Evolutionary conservation across 208 protist species (phyloP), one percentile per base, ranked within the genome.

Genomic region (Leishmania guyanensis): DNA sequence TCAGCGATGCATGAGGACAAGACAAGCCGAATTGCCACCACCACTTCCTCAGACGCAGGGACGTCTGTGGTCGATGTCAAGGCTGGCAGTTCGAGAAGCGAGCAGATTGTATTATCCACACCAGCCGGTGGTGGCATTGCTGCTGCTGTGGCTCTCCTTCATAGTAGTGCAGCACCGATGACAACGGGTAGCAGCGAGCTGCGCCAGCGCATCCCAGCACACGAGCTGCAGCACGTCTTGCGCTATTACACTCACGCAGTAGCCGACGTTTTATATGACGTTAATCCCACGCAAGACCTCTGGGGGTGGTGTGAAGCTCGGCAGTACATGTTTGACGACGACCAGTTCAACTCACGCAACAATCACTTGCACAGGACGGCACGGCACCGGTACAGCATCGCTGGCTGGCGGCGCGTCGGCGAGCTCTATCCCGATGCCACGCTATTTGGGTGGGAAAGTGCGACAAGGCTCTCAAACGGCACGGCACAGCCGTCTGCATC

Each of bases 231-330:
- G 78, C 75, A 66, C 29, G 78, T 85, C 20, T 75, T 95, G 3
- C 36, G 78, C 43, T 50, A 50, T 26, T 89, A 91, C 78, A 79
- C 84, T 1, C 65, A 80, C 50, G 78, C 77, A 22, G 79, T 94
- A 33, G 82, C 89, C 64, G 84, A 90, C 1, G 29, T 92, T 14
- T 83, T 97, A 1, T 96, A 95, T 79, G 92, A 97, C 80, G 87
- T 86, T 12, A 87, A 96, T 75, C 93, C 93, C 1, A 83, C 94
- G 20, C 54, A 81, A 0, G 75, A 78, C 26, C 65, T 96, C 17
- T 79, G 85, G 56, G 20, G 80, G 43, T 82, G 92, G 26, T 96
- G 93, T 78, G 73, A 84, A 65, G 72, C 82, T 10, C 75, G 87
- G 0, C 75, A 90, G 29, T 83, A 79, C 72, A 87, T 83, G 74